Percentiles rank a stretch among this genome's conserved stretches.
Evolutionary conservation across 805 yeast genomes (phyloP).

Genomic region (Wickerhamiella alocasiicola): DNA sequence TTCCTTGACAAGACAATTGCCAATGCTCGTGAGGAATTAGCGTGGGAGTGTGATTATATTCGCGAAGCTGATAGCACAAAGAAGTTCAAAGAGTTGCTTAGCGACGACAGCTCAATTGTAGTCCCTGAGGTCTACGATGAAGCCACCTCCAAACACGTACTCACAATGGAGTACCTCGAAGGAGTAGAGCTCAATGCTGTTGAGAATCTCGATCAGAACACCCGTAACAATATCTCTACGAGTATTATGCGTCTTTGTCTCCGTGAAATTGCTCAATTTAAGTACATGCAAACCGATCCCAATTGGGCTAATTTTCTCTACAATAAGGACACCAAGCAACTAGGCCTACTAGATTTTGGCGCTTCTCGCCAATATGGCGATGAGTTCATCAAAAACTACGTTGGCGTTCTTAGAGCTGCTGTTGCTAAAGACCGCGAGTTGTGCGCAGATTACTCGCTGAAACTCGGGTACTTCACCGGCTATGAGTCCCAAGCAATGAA

Average conservation of each 20-base stretch:
- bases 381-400: conserved; percentile 57
- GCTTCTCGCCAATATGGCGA: conserved; percentile 73
- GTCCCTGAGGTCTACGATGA: conserved; percentile 76
- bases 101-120: conserved; percentile 48
- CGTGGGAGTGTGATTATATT: conserved; percentile 95
- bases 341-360: conserved; percentile 89
- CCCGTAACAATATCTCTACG: conserved; percentile 69
- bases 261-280: conserved; percentile 69
- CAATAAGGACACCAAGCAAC: conserved; percentile 53
- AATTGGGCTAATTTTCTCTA: conserved; percentile 97
- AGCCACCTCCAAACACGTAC: conserved; percentile 65
- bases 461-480: conserved; percentile 84
- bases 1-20: conserved; percentile 85
- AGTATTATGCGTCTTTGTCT: conserved; percentile 79
- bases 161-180: conserved; percentile 80
- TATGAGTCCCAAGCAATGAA: conserved; percentile 76
- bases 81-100: conserved; percentile 50
- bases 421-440: conserved; percentile 50
- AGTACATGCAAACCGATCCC: conserved; percentile 97
- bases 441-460: conserved; percentile 52
- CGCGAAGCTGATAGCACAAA: conserved; percentile 75
- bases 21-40: conserved; percentile 82
- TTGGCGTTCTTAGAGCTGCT: conserved; percentile 62
- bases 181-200: conserved; percentile 68
- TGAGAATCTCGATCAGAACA: conserved; percentile 59